Percentiles rank a stretch among this genome's conserved stretches.
Conservation (phyloP, 148 eudicot species). For the Euryodendron excelsum region DNA sequence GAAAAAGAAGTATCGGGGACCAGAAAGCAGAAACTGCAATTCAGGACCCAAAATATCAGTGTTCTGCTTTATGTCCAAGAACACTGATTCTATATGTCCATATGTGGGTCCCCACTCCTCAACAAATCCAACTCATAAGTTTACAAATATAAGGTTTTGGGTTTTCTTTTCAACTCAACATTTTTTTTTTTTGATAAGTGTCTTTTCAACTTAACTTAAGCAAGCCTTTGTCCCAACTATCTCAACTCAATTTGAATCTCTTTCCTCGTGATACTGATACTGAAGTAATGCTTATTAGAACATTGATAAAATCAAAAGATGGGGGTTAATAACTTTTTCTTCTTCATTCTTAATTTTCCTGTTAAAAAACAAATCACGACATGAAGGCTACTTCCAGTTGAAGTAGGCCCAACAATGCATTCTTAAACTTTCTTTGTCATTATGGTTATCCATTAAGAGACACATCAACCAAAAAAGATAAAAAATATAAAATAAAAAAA, state of each 20-base stretch:
- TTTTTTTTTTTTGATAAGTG: too few relatives aligned
- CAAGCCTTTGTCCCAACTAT: neutral
- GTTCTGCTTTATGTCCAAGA: neutral
- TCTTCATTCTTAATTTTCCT: neutral
- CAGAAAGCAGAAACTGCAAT: neutral
- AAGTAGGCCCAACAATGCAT: slow-evolving; percentile 1
- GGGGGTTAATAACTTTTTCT: too few relatives aligned
- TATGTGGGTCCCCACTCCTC: too few relatives aligned
- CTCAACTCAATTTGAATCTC: neutral
- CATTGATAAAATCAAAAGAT: neutral
- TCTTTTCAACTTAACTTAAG: slow-evolving; percentile 2
- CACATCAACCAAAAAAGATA: neutral
- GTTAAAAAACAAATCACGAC: neutral
- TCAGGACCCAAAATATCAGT: neutral
- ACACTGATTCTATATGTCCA: neutral
- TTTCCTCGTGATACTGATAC: too few relatives aligned
- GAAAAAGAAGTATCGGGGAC: neutral
- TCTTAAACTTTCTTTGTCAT: neutral
- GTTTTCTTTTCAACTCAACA: too few relatives aligned
- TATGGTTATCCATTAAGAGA: neutral
- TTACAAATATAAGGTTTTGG: neutral
- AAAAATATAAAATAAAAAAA: neutral
- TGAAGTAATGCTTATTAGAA: neutral
- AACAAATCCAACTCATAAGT: neutral
- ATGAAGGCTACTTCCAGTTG: neutral